Evolutionary conservation across 2,329 filamentous ascomycete species (phyloP).

Genomic region (Penicillium palitans): DNA sequence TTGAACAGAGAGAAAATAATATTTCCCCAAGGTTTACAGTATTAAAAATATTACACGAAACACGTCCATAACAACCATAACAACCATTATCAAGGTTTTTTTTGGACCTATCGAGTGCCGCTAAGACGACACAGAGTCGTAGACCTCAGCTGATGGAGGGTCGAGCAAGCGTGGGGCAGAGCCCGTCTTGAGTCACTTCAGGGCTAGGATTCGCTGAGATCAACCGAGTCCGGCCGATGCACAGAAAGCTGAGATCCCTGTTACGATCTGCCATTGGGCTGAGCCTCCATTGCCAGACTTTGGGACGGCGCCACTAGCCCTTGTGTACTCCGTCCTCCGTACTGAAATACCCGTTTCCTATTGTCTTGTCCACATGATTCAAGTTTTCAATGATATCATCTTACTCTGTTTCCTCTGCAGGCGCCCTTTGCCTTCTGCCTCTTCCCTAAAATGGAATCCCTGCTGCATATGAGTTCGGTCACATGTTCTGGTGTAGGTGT

Average conservation of each 20-base stretch:
- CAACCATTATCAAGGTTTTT: conserved; percentile 2
- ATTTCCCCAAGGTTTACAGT: background rate
- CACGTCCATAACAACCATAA: background rate
- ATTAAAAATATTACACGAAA: conserved; percentile 5
- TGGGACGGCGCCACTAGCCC: conserved; percentile 30
- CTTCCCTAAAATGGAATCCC: conserved; percentile 12
- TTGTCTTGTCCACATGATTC: conserved; percentile 7
- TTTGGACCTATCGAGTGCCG: conserved; percentile 22
- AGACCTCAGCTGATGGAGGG: conserved; percentile 38
- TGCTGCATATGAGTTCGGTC: conserved; percentile 30
- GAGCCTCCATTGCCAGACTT: conserved; percentile 37
- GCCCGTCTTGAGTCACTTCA: conserved; percentile 32
- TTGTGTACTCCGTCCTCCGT: background rate
- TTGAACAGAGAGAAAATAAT: background rate
- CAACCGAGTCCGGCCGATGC: conserved; percentile 30
- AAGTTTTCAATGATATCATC: conserved; percentile 22
- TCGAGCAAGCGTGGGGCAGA: conserved; percentile 34
- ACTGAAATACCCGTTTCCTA: conserved; percentile 2
- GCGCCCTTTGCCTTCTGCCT: conserved; percentile 5
- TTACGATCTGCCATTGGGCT: conserved; percentile 43
- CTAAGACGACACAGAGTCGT: conserved; percentile 14
- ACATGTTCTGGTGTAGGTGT: conserved; percentile 20
- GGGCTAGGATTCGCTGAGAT: conserved; percentile 33
- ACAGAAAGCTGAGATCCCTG: conserved; percentile 38
- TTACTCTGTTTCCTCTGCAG: conserved; percentile 11